Percentiles rank a stretch among this genome's conserved stretches.
phyloP scores from a whole-genome alignment of 352 stramenopile genomes.

The Pythium aristosporum region DNA sequence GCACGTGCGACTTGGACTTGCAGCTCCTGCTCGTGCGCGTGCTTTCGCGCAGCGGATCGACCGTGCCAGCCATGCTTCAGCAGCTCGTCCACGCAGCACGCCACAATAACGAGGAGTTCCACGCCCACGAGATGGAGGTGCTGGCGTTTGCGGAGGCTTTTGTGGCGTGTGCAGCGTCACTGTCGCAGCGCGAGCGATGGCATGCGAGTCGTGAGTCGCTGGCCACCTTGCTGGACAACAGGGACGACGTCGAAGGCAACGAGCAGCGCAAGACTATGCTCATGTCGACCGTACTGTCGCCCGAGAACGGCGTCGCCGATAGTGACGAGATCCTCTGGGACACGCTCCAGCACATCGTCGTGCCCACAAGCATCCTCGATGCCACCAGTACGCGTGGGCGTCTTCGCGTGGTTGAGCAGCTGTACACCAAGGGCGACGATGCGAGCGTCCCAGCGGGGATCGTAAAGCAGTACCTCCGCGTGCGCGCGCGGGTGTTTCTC shows the following conservation, averaged over 20 bases:
- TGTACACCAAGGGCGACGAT: slow-evolving; percentile 1
- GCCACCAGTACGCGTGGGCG: background rate
- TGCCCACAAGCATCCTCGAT: background rate
- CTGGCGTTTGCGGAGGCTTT: slow-evolving; percentile 24
- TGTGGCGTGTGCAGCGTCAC: slow-evolving; percentile 14
- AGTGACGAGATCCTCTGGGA: slow-evolving; percentile 33
- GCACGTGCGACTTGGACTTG: slow-evolving; percentile 41
- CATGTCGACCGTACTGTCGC: slow-evolving; percentile 41
- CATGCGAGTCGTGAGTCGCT: slow-evolving; percentile 23
- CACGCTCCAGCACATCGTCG: slow-evolving; percentile 12
- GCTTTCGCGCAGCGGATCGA: slow-evolving; percentile 21
- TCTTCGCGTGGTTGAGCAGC: slow-evolving; percentile 10
- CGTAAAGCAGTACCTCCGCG: slow-evolving; percentile 10
- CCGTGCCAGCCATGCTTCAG: slow-evolving; percentile 16
- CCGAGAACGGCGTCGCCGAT: slow-evolving; percentile 29
- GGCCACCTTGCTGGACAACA: slow-evolving; percentile 35
- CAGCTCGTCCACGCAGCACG: slow-evolving; percentile 6
- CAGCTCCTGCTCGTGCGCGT: slow-evolving; percentile 24
- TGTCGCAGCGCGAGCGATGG: slow-evolving; percentile 16
- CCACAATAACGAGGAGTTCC: background rate
- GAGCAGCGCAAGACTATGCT: slow-evolving; percentile 61
- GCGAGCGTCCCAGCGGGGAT: background rate
- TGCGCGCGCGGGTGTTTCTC: slow-evolving; percentile 20
- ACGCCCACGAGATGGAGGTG: slow-evolving; percentile 11
- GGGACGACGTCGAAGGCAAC: slow-evolving; percentile 45